These are phyloP conservation scores for Sporothrix luriei DNA, from an alignment of 2,329 filamentous ascomycete genomes.

Conservation along the genomic window DNA sequence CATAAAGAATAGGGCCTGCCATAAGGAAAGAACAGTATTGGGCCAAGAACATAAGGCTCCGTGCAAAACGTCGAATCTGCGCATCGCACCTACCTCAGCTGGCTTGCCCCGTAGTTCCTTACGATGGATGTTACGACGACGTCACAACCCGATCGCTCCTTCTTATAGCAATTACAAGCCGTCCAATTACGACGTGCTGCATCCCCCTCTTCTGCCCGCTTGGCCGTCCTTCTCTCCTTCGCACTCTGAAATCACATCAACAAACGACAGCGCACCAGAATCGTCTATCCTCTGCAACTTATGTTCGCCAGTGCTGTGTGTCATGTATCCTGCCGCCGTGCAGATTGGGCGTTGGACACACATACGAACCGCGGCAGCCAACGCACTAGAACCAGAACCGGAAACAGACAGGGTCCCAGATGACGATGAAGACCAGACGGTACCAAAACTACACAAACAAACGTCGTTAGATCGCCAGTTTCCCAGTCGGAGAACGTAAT, in stretches of 20 bases:
- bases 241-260: neutral
- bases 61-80: neutral
- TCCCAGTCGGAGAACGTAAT: constrained; percentile 11
- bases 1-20: too few relatives aligned
- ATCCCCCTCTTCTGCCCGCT: neutral
- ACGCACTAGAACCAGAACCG: neutral
- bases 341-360: neutral
- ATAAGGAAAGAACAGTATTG: neutral
- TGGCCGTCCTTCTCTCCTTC: neutral
- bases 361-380: neutral
- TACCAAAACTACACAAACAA: constrained; percentile 7
- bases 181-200: neutral
- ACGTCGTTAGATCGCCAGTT: constrained; percentile 21
- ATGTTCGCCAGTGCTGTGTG: neutral
- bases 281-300: neutral
- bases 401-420: neutral
- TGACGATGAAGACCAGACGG: neutral
- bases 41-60: neutral
- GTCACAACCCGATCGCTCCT: neutral
- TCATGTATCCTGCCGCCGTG: neutral
- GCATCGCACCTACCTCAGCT: neutral
- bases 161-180: constrained; percentile 2
- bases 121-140: neutral
- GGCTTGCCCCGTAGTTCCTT: neutral
- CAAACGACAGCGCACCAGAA: neutral